Percentiles rank a stretch among this genome's conserved stretches.
phyloP scores from a whole-genome alignment of 2,329 filamentous ascomycete genomes.

The Aschersonia sp. region DNA sequence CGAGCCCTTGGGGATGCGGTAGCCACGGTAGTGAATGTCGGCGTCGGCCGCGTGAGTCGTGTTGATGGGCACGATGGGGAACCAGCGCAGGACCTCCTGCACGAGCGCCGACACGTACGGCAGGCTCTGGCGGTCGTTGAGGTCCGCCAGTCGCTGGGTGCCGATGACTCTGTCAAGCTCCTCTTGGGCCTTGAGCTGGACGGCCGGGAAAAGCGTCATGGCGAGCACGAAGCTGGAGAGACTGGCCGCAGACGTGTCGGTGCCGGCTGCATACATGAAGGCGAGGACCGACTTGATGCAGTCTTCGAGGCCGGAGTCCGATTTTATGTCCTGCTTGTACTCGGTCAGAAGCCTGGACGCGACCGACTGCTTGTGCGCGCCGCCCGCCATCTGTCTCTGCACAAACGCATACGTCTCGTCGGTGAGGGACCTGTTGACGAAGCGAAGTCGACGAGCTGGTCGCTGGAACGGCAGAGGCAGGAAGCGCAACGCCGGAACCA shows the following conservation, averaged over 20 bases:
- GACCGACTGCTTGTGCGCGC: conserved; percentile 9
- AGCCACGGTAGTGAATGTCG: background rate
- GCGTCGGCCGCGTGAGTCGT: background rate
- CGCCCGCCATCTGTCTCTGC: conserved; percentile 9
- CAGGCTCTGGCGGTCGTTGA: background rate
- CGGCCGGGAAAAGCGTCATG: background rate
- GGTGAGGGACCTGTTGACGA: conserved; percentile 6
- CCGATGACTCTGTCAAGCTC: conserved; percentile 1
- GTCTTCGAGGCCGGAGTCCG: background rate
- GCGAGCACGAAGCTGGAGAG: background rate
- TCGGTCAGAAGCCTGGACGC: conserved; percentile 8
- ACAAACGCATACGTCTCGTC: conserved; percentile 16
- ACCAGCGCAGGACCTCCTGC: background rate
- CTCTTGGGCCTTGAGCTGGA: background rate
- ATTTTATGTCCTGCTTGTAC: background rate
- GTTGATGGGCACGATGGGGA: background rate
- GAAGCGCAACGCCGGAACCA: conserved; percentile 13
- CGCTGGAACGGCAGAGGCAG: conserved; percentile 16
- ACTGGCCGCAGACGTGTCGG: conserved; percentile 1
- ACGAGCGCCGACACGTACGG: background rate
- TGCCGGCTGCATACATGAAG: conserved; percentile 6
- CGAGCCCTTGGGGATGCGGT: background rate
- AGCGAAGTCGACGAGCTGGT: conserved; percentile 13
- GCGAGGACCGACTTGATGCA: background rate
- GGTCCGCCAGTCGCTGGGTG: background rate